Percentiles rank a stretch among this genome's conserved stretches.
Conservation (phyloP, 1,284 basidiomycete species). For the Sporisorium reilianum region DNA sequence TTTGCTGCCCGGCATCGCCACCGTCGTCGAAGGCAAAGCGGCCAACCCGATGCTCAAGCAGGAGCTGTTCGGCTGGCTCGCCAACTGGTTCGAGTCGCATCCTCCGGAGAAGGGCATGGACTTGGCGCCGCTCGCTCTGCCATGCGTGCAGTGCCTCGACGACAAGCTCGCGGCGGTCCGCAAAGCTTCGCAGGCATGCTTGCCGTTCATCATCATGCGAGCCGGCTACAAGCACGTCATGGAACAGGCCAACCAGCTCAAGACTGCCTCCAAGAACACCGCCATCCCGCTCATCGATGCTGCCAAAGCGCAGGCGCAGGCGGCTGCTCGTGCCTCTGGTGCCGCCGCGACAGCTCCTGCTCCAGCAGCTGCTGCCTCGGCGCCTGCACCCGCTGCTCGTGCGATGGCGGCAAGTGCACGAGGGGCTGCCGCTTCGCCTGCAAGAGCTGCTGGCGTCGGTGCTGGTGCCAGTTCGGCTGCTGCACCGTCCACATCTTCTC, state of each 20-base stretch:
- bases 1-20: slow-evolving; percentile 81
- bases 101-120: slow-evolving; percentile 75
- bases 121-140: slow-evolving; percentile 78
- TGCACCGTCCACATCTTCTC: slow-evolving; percentile 27
- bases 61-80: slow-evolving; percentile 86
- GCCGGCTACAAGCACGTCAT: slow-evolving; percentile 88
- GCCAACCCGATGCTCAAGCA: slow-evolving; percentile 89
- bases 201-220: slow-evolving; percentile 82
- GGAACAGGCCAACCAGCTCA: slow-evolving; percentile 85
- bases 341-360: slow-evolving; percentile 32
- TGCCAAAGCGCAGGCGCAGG: slow-evolving; percentile 68
- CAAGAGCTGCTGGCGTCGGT: slow-evolving; percentile 14
- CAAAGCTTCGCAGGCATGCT: slow-evolving; percentile 84
- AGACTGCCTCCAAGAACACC: slow-evolving; percentile 88
- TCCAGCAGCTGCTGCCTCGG: slow-evolving; percentile 17
- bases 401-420: slow-evolving; percentile 15
- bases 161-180: slow-evolving; percentile 92
- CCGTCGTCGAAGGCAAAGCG: slow-evolving; percentile 79
- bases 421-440: slow-evolving; percentile 23
- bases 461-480: slow-evolving; percentile 14
- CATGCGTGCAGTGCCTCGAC: slow-evolving; percentile 86
- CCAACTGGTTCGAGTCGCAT: slow-evolving; percentile 80
- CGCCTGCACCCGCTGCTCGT: slow-evolving; percentile 14
- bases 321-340: slow-evolving; percentile 57
- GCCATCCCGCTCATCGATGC: slow-evolving; percentile 88